These are phyloP conservation scores for Aspergillus caelatus DNA, from an alignment of 2,329 filamentous ascomycete genomes.

Conservation along the genomic window DNA sequence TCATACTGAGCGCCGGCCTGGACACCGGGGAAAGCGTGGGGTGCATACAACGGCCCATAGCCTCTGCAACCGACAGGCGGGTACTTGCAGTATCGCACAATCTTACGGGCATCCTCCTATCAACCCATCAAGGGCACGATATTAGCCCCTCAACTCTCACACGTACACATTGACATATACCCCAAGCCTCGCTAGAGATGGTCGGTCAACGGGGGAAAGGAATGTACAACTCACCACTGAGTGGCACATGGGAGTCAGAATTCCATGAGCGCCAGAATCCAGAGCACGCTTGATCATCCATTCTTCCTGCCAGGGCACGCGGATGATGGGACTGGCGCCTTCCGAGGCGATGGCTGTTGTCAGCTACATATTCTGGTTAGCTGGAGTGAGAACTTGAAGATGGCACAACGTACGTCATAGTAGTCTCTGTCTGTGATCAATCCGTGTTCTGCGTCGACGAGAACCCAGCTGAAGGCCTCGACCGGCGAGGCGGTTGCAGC, in stretches of 20 bases:
- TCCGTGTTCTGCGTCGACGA: constrained; percentile 45
- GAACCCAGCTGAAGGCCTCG: constrained; percentile 38
- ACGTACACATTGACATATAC: too few species aligned
- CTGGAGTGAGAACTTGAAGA: neutral
- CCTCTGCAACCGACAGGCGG: constrained; percentile 36
- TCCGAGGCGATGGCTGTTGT: constrained; percentile 38
- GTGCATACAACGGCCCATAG: constrained; percentile 39
- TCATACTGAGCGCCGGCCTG: constrained; percentile 35
- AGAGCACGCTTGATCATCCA: constrained; percentile 47
- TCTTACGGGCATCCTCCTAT: constrained; percentile 32
- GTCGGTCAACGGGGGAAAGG: too few species aligned
- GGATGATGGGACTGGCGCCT: constrained; percentile 38
- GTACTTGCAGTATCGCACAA: constrained; percentile 36
- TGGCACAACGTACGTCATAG: constrained; percentile 32
- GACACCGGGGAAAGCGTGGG: constrained; percentile 33
- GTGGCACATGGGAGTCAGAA: constrained; percentile 41
- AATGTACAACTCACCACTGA: constrained; percentile 23
- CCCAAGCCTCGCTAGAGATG: too few species aligned
- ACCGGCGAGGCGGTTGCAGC: constrained; percentile 20
- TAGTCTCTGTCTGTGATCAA: constrained; percentile 42
- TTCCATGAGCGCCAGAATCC: constrained; percentile 41
- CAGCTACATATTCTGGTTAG: neutral
- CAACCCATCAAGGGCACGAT: neutral
- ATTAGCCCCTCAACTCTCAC: neutral
- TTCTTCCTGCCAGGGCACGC: constrained; percentile 38